These are phyloP conservation scores for Pholiota microspora DNA, from an alignment of 768 basidiomycete species.

Conservation along the genomic window DNA sequence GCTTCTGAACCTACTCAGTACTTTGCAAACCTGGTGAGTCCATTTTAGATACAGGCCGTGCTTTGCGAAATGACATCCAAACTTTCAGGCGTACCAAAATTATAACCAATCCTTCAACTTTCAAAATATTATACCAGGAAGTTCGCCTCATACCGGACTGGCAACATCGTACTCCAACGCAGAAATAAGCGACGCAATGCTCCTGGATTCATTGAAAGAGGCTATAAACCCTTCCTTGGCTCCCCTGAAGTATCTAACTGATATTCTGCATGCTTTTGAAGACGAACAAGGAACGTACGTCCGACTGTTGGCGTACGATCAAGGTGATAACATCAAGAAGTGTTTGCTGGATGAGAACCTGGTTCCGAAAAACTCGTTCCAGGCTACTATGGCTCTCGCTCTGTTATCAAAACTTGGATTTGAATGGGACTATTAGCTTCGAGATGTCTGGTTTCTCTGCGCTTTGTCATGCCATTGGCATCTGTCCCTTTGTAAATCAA, in stretches of 20 bases:
- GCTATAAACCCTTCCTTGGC: constrained; percentile 24
- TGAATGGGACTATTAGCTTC: constrained; percentile 9
- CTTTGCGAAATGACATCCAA: too few relatives aligned
- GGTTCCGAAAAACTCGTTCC: constrained; percentile 36
- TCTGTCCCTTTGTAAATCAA: too few relatives aligned
- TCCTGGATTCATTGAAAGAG: neutral
- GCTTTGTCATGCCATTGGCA: too few relatives aligned
- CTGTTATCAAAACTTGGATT: constrained; percentile 37
- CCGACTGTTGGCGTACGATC: constrained; percentile 15
- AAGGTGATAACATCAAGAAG: constrained; percentile 25
- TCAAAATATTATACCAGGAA: too few relatives aligned
- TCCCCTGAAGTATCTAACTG: constrained; percentile 34
- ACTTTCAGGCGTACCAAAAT: too few relatives aligned
- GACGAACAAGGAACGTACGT: constrained; percentile 20
- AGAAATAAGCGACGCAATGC: neutral
- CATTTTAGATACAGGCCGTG: neutral
- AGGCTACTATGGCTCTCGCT: constrained; percentile 47
- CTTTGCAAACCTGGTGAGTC: neutral
- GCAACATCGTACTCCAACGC: neutral
- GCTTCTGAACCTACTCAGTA: neutral
- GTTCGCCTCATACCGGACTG: neutral
- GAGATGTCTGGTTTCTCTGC: too few relatives aligned
- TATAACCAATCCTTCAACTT: too few relatives aligned
- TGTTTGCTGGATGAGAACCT: constrained; percentile 34
- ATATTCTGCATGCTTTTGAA: constrained; percentile 26